Evolutionary conservation across 2,329 filamentous ascomycete species (phyloP).

Genomic region (Pseudohalonectria lignicola): DNA sequence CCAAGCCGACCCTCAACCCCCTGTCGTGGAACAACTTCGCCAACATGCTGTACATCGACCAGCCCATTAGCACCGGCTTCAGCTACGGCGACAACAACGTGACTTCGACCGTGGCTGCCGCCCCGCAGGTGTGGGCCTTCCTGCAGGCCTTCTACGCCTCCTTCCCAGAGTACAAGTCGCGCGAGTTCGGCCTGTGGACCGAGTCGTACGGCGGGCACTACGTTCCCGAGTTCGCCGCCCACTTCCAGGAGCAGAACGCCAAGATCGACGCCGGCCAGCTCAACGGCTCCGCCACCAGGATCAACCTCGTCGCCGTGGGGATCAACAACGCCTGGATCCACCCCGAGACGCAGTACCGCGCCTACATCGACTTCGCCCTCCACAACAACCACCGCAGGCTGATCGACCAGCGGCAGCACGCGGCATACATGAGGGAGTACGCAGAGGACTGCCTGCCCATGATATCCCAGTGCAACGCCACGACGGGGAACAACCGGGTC

Average conservation of each 20-base stretch:
- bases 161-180: conserved; percentile 48
- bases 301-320: conserved; percentile 40
- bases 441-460: neutral
- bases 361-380: conserved; percentile 29
- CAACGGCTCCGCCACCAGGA: conserved; percentile 26
- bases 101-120: conserved; percentile 4
- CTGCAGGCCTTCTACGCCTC: conserved; percentile 50
- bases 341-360: conserved; percentile 26
- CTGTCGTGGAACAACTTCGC: conserved; percentile 4
- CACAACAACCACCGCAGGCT: conserved; percentile 27
- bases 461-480: neutral
- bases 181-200: conserved; percentile 43
- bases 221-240: conserved; percentile 42
- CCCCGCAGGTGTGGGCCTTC: conserved; percentile 37
- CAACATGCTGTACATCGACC: conserved; percentile 7
- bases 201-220: conserved; percentile 49
- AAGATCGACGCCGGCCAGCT: conserved; percentile 30
- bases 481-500: conserved; percentile 17
- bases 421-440: neutral
- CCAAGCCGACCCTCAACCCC: neutral
- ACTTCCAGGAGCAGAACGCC: conserved; percentile 46
- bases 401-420: conserved; percentile 6
- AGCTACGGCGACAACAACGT: conserved; percentile 4
- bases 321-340: conserved; percentile 49
- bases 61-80: conserved; percentile 6